Evolutionary conservation across 1,284 basidiomycete genomes (phyloP), one percentile per base, ranked within the genome.

Genomic region (Ganoderma lingzhi): DNA sequence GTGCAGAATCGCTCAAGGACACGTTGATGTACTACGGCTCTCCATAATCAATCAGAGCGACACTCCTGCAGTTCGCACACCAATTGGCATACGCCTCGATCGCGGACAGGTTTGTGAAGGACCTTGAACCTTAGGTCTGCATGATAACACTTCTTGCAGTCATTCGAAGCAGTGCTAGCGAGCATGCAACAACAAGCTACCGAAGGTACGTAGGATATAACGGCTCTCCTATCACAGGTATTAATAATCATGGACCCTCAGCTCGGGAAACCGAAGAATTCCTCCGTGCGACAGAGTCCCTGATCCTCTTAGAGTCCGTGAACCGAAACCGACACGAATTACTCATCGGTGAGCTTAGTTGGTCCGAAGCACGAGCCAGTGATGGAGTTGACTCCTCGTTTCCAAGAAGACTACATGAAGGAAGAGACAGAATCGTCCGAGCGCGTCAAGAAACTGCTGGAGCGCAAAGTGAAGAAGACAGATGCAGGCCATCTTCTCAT

Each of bases 381-480:
- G 8, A 17, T 35, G 15, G 28, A 35, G 35, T n/a, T 23, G 56
- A 59, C 35, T n/a, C 35, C n/a, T 37, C 19, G 17, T 59, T 30
- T 39, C 35, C 19, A 17, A 65, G 64, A 51, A 5, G 12, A 63
- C 2, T 66, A 73, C 48, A 39, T 35, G 10, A 19, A 58, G 0
- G 63, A 66, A 9, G 71, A 73, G 55, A 55, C 37, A 9, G 62
- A 67, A 17, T 30, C 65, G 9, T 63, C 66, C n/a, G 58, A 48
- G 10, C 65, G 68, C 12, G 12, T 74, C n/a, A 45, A 65, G 61
- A 65, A 63, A 30, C 66, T 76, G 39, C 67, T 76, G 12, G 65
- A 70, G 39, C 72, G 73, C 37, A 76, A 75, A 62, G 65, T 63
- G 14, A 69, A 71, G 45, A 76, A 76, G 45, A 67, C 72, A 10